These are phyloP conservation scores for Mycena galopus DNA, from an alignment of 768 basidiomycete genomes.

Conservation along the genomic window DNA sequence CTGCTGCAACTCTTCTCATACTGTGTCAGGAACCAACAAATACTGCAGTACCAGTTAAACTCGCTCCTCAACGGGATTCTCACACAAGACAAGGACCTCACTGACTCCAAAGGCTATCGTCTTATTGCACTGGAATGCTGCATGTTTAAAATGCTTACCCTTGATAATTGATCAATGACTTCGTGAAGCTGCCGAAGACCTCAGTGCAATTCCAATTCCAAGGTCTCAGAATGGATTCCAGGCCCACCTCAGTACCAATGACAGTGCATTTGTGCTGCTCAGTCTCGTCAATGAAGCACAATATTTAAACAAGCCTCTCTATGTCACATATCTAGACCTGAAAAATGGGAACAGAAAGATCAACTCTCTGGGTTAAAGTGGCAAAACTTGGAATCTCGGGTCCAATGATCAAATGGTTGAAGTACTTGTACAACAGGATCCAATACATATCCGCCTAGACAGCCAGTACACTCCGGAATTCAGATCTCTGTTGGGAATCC, in stretches of 20 bases:
- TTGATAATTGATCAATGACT: not conserved
- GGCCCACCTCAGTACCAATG: not conserved
- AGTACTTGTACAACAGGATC: no score
- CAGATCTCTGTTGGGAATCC: no score
- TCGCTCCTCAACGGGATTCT: not conserved
- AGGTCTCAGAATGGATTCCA: constrained; percentile 2
- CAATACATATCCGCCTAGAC: no score
- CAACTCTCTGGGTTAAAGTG: no score
- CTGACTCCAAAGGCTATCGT: not conserved
- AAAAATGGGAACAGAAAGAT: not conserved
- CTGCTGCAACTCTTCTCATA: not conserved
- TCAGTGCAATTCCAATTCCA: not conserved
- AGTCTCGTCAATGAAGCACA: not conserved
- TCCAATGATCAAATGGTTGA: no score
- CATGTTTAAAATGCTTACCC: not conserved
- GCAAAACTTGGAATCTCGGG: no score
- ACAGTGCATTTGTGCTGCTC: no score
- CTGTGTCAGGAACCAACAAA: not conserved
- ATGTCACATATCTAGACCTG: not conserved
- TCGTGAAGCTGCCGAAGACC: not conserved
- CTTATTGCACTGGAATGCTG: not conserved
- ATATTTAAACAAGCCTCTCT: not conserved
- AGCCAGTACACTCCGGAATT: no score
- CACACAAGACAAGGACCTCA: not conserved
- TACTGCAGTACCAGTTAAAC: not conserved